phyloP scores from a whole-genome alignment of 768 basidiomycete species.

The Asterophora parasitica region DNA sequence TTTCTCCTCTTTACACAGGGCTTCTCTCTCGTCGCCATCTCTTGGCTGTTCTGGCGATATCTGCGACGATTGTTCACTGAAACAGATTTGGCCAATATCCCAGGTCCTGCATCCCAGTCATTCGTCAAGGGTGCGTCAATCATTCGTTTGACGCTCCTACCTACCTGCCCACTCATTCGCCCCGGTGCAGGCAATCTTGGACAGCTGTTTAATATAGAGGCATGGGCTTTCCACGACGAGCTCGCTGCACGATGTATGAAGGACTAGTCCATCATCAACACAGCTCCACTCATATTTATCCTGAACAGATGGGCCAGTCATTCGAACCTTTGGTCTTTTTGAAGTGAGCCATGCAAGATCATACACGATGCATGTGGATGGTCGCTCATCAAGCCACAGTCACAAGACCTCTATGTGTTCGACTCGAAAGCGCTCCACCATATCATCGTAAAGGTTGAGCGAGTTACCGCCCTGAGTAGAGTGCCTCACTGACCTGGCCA shows the following conservation, averaged over 20 bases:
- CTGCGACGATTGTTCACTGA: not conserved
- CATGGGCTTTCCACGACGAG: constrained; percentile 8
- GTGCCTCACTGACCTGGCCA: not conserved
- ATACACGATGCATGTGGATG: too few relatives aligned
- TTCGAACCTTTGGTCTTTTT: constrained; percentile 5
- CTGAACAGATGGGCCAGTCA: constrained; percentile 7
- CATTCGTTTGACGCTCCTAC: not conserved
- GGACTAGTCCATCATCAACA: not conserved
- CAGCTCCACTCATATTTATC: not conserved
- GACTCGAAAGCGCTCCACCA: constrained; percentile 16
- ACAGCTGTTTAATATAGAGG: constrained; percentile 8
- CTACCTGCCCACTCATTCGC: not conserved
- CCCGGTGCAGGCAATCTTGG: constrained; percentile 9
- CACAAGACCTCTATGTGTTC: constrained; percentile 7
- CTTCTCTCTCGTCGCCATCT: too few relatives aligned
- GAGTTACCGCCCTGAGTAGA: not conserved
- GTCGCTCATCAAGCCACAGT: not conserved
- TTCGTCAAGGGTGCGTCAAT: constrained; percentile 24
- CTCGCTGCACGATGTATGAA: constrained; percentile 11
- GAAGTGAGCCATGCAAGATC: constrained; percentile 8
- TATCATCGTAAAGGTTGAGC: constrained; percentile 11
- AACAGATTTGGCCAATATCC: constrained; percentile 16
- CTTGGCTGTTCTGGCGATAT: not conserved
- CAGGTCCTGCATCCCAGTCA: constrained; percentile 25
- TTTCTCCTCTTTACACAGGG: too few relatives aligned